Conservation (phyloP, 1,139 yeast species). For the Debaryomyces singareniensis region DNA sequence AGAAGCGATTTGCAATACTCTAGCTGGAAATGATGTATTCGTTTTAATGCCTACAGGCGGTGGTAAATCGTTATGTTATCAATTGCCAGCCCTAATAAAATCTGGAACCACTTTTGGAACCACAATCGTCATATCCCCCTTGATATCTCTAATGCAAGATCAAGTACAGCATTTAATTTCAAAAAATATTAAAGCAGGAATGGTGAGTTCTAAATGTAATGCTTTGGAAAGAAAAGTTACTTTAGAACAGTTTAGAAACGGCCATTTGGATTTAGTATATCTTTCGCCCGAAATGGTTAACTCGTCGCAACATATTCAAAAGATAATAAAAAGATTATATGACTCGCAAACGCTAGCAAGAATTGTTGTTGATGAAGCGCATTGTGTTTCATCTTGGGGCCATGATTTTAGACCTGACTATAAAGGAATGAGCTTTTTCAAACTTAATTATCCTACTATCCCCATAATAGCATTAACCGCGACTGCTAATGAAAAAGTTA, state of each 20-base stretch:
- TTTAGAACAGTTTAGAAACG: slow-evolving; percentile 56
- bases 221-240: slow-evolving; percentile 60
- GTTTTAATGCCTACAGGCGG: slow-evolving; percentile 99
- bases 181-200: slow-evolving; percentile 71
- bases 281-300: slow-evolving; percentile 94
- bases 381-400: slow-evolving; percentile 98
- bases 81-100: slow-evolving; percentile 80
- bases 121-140: slow-evolving; percentile 89
- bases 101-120: slow-evolving; percentile 76
- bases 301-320: slow-evolving; percentile 64
- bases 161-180: slow-evolving; percentile 78
- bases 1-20: slow-evolving; percentile 79
- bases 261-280: slow-evolving; percentile 70
- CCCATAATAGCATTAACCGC: slow-evolving; percentile 98
- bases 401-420: slow-evolving; percentile 98
- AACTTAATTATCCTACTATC: slow-evolving; percentile 63
- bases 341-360: slow-evolving; percentile 60
- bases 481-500: slow-evolving; percentile 90
- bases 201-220: slow-evolving; percentile 76
- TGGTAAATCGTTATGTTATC: slow-evolving; percentile 94
- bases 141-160: slow-evolving; percentile 95
- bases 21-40: slow-evolving; percentile 80
- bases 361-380: slow-evolving; percentile 95
- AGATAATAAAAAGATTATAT: slow-evolving; percentile 55
- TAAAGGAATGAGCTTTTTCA: slow-evolving; percentile 70